Percentiles rank a stretch among this genome's conserved stretches.
These are phyloP conservation scores for Dendrostoma leiphaemia DNA, from an alignment of 2,329 filamentous ascomycete species.

Conservation along the genomic window DNA sequence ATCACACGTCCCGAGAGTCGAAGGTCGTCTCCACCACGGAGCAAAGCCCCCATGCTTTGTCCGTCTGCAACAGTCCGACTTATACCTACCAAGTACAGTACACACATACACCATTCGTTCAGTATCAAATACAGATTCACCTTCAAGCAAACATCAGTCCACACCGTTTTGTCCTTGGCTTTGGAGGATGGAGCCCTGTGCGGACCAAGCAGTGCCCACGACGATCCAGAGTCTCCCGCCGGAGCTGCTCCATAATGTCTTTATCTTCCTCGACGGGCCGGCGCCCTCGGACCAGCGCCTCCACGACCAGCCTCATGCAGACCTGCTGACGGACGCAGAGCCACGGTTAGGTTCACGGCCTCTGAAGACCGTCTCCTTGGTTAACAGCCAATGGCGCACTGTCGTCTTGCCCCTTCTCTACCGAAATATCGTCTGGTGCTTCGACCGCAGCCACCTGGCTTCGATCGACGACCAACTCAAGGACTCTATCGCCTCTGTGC, in stretches of 20 bases:
- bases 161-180: no score
- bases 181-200: no score
- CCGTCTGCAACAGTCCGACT: no score
- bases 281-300: slow-evolving; percentile 48
- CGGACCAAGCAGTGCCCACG: background rate
- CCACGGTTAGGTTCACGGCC: slow-evolving; percentile 28
- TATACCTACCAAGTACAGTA: no score
- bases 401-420: slow-evolving; percentile 57
- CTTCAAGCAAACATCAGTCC: no score
- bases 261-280: slow-evolving; percentile 49
- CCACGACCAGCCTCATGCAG: slow-evolving; percentile 45
- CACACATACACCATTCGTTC: no score
- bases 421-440: slow-evolving; percentile 46
- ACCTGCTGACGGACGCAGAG: slow-evolving; percentile 28
- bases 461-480: slow-evolving; percentile 23
- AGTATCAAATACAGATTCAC: no score
- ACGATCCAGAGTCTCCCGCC: slow-evolving; percentile 49
- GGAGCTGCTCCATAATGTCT: slow-evolving; percentile 58
- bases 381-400: slow-evolving; percentile 52
- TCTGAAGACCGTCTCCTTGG: slow-evolving; percentile 57
- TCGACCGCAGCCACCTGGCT: slow-evolving; percentile 31
- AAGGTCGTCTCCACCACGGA: no score
- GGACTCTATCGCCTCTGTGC: slow-evolving; percentile 28
- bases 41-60: no score
- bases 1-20: no score